Evolutionary conservation across 345 rosid species (phyloP), one percentile per base, ranked within the genome.

Genomic region (Isatis tinctoria): DNA sequence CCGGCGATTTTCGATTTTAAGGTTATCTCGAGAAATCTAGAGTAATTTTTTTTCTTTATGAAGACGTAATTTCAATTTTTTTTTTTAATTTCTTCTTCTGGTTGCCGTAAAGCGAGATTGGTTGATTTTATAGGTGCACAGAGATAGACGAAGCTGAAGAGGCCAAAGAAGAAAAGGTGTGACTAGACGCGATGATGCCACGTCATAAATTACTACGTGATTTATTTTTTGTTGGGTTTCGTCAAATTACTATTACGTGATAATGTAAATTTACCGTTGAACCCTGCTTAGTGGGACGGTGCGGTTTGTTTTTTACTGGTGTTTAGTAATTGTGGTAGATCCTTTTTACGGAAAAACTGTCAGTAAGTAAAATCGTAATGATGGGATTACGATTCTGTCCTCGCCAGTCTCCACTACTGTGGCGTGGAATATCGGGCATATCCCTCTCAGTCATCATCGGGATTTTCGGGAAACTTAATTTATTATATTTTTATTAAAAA

Each of bases 401-500:
- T 58, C 53, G 4, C 28, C 64, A 36, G 44, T 33, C 45, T 39
- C 67, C 47, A 59, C 60, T 69, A 60, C 47, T 62, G 79, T 75
- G 69, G 64, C 69, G 79, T 75, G 74, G 70, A 69, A 69, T 36
- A 51, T 76, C 64, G 70, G 65, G 70, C 49, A 61, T 3, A 35
- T 69, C 56, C 35, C 32, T 35, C 18, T n/a, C 45, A 20, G 53
- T 75, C 61, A 72, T 62, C 37, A 36, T 74, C 62, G 61, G 57
- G 45, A 70, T 10, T 40, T 52, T 45, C 45, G 28, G 52, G 5
- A 40, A 60, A 22, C 30, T 51, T 48, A 53, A 28, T 16, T 47
- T n/a, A 5, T 33, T 16, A n/a, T 14, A 1, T 70, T 6, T 22
- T 22, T 24, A 32, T 18, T 12, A 5, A 39, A 39, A 2, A 28